Evolutionary conservation across 805 yeast genomes (phyloP).

Genomic region (Torulaspora maleeae): DNA sequence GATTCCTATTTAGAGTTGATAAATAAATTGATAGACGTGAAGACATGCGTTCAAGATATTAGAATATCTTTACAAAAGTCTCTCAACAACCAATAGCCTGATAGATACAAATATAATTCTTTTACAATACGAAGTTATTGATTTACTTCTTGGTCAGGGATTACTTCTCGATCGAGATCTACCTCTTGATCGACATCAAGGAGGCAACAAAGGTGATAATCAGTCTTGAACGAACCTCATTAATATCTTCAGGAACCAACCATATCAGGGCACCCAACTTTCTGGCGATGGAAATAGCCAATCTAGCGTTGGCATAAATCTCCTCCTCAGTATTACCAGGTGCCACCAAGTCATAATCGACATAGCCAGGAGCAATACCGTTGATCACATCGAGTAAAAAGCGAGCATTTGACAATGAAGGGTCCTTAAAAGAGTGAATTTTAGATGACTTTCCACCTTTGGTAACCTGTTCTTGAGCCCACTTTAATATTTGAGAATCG

Average conservation of each 20-base stretch:
- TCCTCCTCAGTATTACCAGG: conserved; percentile 79
- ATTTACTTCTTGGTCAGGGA: not conserved
- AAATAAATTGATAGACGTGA: not conserved
- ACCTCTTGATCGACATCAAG: conserved; percentile 64
- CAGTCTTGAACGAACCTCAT: conserved; percentile 90
- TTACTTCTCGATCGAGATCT: not conserved
- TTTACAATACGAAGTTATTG: conserved; percentile 5
- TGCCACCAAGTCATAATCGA: conserved; percentile 87
- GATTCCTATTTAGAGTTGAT: conserved; percentile 18
- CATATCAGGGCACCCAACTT: conserved; percentile 96
- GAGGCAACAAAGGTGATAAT: conserved; percentile 93
- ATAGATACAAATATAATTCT: not conserved
- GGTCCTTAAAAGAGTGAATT: conserved; percentile 82
- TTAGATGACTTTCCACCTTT: conserved; percentile 77
- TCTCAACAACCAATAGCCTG: not conserved
- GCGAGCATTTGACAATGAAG: conserved; percentile 67
- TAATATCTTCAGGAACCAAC: conserved; percentile 99
- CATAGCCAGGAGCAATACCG: conserved; percentile 96
- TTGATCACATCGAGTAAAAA: conserved; percentile 85
- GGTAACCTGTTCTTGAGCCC: conserved; percentile 85
- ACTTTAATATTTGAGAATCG: conserved; percentile 80
- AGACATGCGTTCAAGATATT: not conserved
- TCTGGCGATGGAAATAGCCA: conserved; percentile 97
- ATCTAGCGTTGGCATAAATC: conserved; percentile 86
- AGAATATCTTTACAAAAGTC: not conserved